A percentile compares a stretch with the other conserved stretches of the same genome.
Evolutionary conservation across 2,329 filamentous ascomycete genomes (phyloP).

Genomic region (Coniochaeta prunicola): DNA sequence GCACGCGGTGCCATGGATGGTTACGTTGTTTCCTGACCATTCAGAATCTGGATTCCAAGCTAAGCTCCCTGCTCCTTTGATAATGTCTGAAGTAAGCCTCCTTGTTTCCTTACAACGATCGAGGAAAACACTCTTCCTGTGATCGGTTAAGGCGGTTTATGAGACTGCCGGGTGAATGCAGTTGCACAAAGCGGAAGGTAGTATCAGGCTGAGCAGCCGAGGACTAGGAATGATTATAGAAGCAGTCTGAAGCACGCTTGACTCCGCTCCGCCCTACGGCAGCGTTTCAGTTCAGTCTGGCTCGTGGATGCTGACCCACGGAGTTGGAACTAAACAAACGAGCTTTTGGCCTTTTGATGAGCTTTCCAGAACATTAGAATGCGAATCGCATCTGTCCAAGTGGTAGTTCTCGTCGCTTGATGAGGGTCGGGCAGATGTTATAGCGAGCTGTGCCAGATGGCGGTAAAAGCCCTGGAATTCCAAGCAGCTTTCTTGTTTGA

Average conservation of each 20-base stretch:
- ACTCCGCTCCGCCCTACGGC: neutral
- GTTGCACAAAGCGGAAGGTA: neutral
- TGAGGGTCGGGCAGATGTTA: neutral
- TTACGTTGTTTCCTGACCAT: neutral
- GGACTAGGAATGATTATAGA: neutral
- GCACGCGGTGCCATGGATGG: neutral
- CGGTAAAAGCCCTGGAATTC: neutral
- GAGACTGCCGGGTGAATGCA: neutral
- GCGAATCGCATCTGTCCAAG: neutral
- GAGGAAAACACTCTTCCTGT: neutral
- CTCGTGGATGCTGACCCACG: neutral
- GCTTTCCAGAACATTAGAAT: neutral
- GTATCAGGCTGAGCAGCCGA: neutral
- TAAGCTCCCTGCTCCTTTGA: neutral
- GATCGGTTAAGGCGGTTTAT: neutral
- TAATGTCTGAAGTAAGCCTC: neutral
- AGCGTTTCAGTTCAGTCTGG: neutral
- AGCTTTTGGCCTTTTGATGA: neutral
- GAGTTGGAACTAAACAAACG: neutral
- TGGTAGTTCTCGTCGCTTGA: neutral
- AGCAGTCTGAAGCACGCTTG: neutral
- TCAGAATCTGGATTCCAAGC: neutral
- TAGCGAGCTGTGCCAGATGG: neutral
- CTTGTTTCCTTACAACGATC: neutral
- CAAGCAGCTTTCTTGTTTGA: neutral